These are phyloP conservation scores for Tetraselmis chui DNA, from an alignment of 139 green algal species.

Conservation along the genomic window DNA sequence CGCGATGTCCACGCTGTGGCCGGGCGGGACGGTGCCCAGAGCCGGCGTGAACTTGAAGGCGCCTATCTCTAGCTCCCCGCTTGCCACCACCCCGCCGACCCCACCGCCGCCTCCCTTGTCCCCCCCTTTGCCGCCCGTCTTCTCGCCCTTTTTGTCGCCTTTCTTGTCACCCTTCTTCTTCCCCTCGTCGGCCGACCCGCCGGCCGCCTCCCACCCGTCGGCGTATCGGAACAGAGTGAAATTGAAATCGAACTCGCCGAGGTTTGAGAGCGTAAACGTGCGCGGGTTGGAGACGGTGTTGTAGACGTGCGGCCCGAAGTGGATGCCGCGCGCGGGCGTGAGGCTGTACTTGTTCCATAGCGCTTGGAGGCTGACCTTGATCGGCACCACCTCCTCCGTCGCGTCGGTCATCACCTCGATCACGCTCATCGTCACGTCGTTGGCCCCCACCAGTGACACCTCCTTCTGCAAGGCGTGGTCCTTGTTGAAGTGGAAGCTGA, in stretches of 20 bases:
- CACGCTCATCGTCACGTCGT: slow-evolving; percentile 54
- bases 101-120: background rate
- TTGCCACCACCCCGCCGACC: background rate
- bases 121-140: background rate
- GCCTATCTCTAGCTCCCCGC: slow-evolving; percentile 32
- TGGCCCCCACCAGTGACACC: slow-evolving; percentile 46
- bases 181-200: slow-evolving; percentile 2
- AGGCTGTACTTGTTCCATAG: slow-evolving; percentile 70
- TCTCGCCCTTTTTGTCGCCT: background rate
- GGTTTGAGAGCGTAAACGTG: slow-evolving; percentile 60
- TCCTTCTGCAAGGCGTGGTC: slow-evolving; percentile 33
- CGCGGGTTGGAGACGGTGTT: slow-evolving; percentile 59
- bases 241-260: slow-evolving; percentile 62
- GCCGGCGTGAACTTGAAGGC: slow-evolving; percentile 52
- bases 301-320: slow-evolving; percentile 68
- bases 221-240: slow-evolving; percentile 39
- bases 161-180: background rate
- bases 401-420: slow-evolving; percentile 61
- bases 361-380: slow-evolving; percentile 34
- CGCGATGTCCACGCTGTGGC: slow-evolving; percentile 34
- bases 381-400: slow-evolving; percentile 31
- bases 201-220: background rate
- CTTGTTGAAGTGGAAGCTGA: slow-evolving; percentile 52
- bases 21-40: slow-evolving; percentile 37
- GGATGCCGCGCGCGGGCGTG: slow-evolving; percentile 60